Conservation (phyloP, 1,284 basidiomycete genomes). For the Marasmius sp. region DNA sequence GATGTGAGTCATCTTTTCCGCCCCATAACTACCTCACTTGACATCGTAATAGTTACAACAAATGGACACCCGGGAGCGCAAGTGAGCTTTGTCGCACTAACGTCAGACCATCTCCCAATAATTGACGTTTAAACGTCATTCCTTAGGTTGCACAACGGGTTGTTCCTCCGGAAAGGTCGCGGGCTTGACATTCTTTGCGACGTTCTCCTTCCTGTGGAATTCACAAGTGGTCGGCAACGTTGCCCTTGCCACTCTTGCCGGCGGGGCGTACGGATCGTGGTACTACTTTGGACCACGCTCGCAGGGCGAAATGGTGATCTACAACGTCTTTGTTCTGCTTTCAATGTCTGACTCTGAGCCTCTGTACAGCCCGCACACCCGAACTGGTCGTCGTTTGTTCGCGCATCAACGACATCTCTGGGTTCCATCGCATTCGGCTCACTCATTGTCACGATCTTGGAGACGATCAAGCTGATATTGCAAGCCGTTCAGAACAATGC, state of each 20-base stretch:
- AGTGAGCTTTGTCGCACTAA: slow-evolving; percentile 36
- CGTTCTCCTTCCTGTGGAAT: slow-evolving; percentile 85
- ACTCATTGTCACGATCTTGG: slow-evolving; percentile 85
- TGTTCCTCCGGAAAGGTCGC: slow-evolving; percentile 51
- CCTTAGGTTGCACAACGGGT: slow-evolving; percentile 28
- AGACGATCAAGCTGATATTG: slow-evolving; percentile 71
- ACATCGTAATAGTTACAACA: slow-evolving; percentile 53
- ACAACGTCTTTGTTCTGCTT: not conserved
- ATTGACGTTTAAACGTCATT: slow-evolving; percentile 3
- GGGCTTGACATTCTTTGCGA: slow-evolving; percentile 76
- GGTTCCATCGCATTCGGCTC: slow-evolving; percentile 91
- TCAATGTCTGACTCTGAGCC: not conserved
- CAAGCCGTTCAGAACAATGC: slow-evolving; percentile 68
- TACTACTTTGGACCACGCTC: slow-evolving; percentile 73
- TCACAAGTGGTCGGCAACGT: slow-evolving; percentile 82
- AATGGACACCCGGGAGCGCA: slow-evolving; percentile 76
- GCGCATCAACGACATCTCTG: slow-evolving; percentile 83
- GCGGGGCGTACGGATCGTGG: slow-evolving; percentile 61
- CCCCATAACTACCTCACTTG: slow-evolving; percentile 5
- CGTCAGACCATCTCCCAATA: not conserved
- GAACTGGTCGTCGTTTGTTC: slow-evolving; percentile 69
- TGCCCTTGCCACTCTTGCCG: slow-evolving; percentile 77
- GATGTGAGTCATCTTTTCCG: slow-evolving; percentile 44
- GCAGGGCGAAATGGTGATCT: slow-evolving; percentile 56
- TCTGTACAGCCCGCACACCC: slow-evolving; percentile 64